These are phyloP conservation scores for Helicostylum pulchrum DNA, from an alignment of 192 early-diverging fungal species.

Conservation along the genomic window DNA sequence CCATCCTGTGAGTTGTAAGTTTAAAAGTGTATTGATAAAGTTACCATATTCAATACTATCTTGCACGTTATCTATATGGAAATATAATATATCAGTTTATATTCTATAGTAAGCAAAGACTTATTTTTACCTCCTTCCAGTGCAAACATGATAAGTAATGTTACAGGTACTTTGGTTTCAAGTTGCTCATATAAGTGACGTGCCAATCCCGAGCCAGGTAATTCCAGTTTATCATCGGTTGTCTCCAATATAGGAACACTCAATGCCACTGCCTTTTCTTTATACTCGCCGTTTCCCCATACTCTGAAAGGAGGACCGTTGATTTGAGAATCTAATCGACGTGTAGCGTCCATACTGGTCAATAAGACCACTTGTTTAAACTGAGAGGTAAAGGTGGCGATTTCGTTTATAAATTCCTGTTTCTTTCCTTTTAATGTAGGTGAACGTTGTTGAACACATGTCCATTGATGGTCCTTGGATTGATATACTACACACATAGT, in stretches of 20 bases:
- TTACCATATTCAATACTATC: conserved; percentile 66
- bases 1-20: conserved; percentile 28
- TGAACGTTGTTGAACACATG: conserved; percentile 69
- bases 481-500: conserved; percentile 57
- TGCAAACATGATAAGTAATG: conserved; percentile 58
- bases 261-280: conserved; percentile 24
- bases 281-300: conserved; percentile 24
- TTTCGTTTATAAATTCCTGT: conserved; percentile 45
- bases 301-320: conserved; percentile 49
- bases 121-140: conserved; percentile 65
- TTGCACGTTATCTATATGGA: conserved; percentile 69
- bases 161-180: conserved; percentile 35
- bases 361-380: conserved; percentile 61
- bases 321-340: conserved; percentile 61
- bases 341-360: conserved; percentile 65
- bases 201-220: conserved; percentile 60
- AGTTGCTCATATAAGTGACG: conserved; percentile 49
- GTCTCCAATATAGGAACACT: conserved; percentile 33
- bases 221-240: conserved; percentile 14
- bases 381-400: conserved; percentile 50
- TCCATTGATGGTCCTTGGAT: conserved; percentile 58
- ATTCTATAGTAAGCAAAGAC: too few relatives aligned
- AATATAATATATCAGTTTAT: too few relatives aligned
- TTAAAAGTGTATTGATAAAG: conserved; percentile 33
- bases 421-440: conserved; percentile 53